Evolutionary conservation across 306 rosid genomes (phyloP).

Genomic region (Ochetophila trinervis): DNA sequence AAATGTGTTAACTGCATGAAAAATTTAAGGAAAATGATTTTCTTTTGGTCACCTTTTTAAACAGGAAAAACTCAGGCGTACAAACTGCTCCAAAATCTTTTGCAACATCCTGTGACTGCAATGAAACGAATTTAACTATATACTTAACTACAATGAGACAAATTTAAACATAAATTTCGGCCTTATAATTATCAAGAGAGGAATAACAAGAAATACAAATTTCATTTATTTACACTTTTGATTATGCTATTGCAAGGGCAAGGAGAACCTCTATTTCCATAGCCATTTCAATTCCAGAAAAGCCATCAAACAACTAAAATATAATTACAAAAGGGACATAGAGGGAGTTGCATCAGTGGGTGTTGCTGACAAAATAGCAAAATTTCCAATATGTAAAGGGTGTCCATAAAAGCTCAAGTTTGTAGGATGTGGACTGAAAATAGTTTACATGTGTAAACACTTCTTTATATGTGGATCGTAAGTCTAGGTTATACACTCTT

Average conservation of each 20-base stretch:
- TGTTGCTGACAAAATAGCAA: neutral
- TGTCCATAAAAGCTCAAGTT: no score
- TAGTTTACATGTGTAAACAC: no score
- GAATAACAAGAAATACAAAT: neutral
- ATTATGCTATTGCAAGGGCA: no score
- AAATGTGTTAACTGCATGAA: slow-evolving; percentile 13
- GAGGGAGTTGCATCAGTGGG: neutral
- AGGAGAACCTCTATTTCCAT: neutral
- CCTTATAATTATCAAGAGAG: neutral
- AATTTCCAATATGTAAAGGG: no score
- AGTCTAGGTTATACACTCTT: no score
- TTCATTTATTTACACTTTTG: neutral
- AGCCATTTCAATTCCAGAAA: neutral
- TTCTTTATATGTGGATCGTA: no score
- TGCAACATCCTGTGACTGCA: slow-evolving; percentile 85
- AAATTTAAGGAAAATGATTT: neutral
- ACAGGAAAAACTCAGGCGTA: slow-evolving; percentile 84
- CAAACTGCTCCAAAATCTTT: slow-evolving; percentile 85
- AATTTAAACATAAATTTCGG: slow-evolving; percentile 6
- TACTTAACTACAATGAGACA: slow-evolving; percentile 51
- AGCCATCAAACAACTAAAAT: no score
- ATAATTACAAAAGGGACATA: no score
- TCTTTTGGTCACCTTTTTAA: slow-evolving; percentile 61
- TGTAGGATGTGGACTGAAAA: no score
- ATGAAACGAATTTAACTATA: slow-evolving; percentile 19